Base-by-base conservation (phyloP, 192 early-diverging fungal genomes). In the Oehlia diaphana region DNA sequence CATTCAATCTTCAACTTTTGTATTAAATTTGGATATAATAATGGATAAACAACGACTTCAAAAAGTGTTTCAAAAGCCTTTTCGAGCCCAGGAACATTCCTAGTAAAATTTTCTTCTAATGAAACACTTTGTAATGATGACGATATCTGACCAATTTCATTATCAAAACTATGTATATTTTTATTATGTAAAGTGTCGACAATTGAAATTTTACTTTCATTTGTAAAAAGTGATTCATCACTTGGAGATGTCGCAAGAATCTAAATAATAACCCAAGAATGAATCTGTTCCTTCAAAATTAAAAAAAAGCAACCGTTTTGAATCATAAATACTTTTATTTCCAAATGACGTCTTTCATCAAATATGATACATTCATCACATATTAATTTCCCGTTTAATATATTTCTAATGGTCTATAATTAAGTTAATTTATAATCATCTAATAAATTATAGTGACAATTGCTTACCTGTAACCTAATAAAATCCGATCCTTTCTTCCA, bases 21-120 rank as follows among this genome's bases (percentile, higher is more conserved):
- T 58, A 96, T 90, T 53, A 91, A 80, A 16, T 88, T 80, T 1
- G 87, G 81, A 80, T 95, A 92, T 26, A 89, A 62, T 12, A 96
- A 83, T 0, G 96, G 96, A 72, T 93, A 93, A 58, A 90, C 89
- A 7, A 97, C 86, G 0, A 97, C 87, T 50, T 97, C 96, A 2
- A 92, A 79, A 3, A 98, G 87, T 31, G 89, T 84, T 74, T 91
- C 84, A 74, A 90, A 94, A 2, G 95, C 95, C 8, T 86, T 80
- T 74, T 95, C 93, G 0, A 98, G 81, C 1, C 96, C 95, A 0
- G 90, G 88, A 9, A 92, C 78, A n/a, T 23, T 70, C 67, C 13
- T 44, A 8, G 42, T 9, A 49, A 21, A 42, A 10, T 68, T 42
- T 42, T 42, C 65, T 78, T 67, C 47, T 26, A 78, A 68, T 16